Conservation (phyloP, 1,284 basidiomycete species). For the Puccinia polysora region DNA sequence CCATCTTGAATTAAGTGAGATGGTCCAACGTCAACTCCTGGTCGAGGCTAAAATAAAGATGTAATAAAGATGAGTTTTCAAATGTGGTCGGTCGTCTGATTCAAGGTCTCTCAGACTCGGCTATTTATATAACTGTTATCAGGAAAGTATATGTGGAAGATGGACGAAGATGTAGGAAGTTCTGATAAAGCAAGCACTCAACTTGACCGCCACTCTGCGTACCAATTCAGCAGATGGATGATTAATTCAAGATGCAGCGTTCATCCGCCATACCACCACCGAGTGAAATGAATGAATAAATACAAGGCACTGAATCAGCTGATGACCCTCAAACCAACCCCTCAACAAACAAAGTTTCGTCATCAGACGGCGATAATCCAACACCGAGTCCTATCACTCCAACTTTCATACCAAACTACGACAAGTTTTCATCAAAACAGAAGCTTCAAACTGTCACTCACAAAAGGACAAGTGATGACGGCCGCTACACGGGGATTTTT, state of each 20-base stretch:
- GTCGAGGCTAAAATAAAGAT: constrained; percentile 58
- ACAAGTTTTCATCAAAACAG: too few relatives aligned
- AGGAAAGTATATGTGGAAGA: neutral
- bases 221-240: neutral
- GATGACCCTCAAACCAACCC: neutral
- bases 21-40: constrained; percentile 86
- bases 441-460: too few relatives aligned
- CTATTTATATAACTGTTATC: too few relatives aligned
- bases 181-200: neutral
- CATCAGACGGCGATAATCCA: too few relatives aligned
- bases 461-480: constrained; percentile 34
- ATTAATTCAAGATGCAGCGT: too few relatives aligned
- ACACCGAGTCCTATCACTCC: too few relatives aligned
- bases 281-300: neutral
- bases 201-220: constrained; percentile 25
- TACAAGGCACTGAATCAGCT: neutral
- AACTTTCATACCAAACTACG: too few relatives aligned
- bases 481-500: constrained; percentile 14
- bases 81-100: neutral
- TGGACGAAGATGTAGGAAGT: neutral
- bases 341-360: too few relatives aligned
- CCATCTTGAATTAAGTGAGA: constrained; percentile 80
- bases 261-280: too few relatives aligned
- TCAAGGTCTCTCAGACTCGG: too few relatives aligned
- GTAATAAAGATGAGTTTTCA: neutral